Base-by-base conservation (phyloP, 2,329 filamentous ascomycete species). In the Microsporum audouinii region DNA sequence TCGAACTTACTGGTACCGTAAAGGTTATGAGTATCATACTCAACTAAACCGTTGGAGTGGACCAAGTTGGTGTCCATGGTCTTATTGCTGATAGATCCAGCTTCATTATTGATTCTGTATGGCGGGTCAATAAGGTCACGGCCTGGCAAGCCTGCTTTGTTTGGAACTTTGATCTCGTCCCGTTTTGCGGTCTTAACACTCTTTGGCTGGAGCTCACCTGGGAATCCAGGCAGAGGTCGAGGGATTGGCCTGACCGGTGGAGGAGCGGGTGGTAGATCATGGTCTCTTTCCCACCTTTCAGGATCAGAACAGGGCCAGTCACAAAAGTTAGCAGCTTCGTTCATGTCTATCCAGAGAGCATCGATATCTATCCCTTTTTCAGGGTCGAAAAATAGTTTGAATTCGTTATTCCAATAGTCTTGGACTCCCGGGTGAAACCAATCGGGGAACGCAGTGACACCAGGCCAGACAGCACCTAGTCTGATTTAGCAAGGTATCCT, bases 21-120 rank as follows among this genome's bases (percentile, higher is more conserved):
- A 1, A 88, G 71, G 66, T 88, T 88, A 70, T 89, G 87, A 0
- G 82, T 85, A 64, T 89, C 86, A 67, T 86, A 87, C 70, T 85
- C 81, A 34, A 77, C 73, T 12, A 82, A 75, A 0, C 85, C 85
- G 63, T 86, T 84, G 61, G 82, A 77, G 68, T 87, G 84, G 14
- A 83, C 78, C 5, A 87, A 72, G 67, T 87, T 79, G 2, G 84
- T 85, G 63, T 81, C 78, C 55, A 87, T 79, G 0, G 85, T 83
- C 66, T 80, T 76, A 67, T 80, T 80, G 47, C 62, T 62, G 1
- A 71, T 65, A 62, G 73, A 76, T 0, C 78, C 79, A 0, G 79
- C 79, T 51, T 77, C 79, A 68, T 85, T 86, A 66, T 82, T 73
- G 66, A 87, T 85, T 2, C 76, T 71, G 66, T 87, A 88, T 56